Percentiles rank a stretch among this genome's conserved stretches.
These are phyloP conservation scores for Podosphaera leucotricha DNA, from an alignment of 2,329 filamentous ascomycete species.

Conservation along the genomic window DNA sequence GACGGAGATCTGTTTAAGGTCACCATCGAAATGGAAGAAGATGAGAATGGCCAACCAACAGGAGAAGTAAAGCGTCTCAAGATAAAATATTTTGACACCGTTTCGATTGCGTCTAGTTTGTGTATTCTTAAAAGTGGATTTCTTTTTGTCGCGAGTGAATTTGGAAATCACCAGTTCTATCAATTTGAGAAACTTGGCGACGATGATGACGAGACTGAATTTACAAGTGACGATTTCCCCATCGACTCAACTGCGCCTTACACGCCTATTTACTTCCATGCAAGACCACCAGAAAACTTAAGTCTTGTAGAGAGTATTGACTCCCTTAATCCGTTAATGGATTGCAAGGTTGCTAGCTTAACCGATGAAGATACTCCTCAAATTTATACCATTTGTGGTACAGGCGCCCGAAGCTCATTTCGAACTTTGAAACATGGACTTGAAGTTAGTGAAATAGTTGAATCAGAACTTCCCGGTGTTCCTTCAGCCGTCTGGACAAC, in stretches of 20 bases:
- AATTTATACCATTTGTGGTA: slow-evolving; percentile 81
- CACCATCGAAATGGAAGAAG: slow-evolving; percentile 72
- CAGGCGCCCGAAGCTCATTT: slow-evolving; percentile 72
- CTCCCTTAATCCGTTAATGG: slow-evolving; percentile 75
- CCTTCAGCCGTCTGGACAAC: slow-evolving; percentile 90
- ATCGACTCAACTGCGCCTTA: slow-evolving; percentile 50
- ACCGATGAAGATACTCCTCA: slow-evolving; percentile 86
- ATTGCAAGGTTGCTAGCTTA: slow-evolving; percentile 77
- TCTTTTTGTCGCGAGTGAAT: slow-evolving; percentile 76
- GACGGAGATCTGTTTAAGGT: slow-evolving; percentile 98
- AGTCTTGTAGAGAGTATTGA: slow-evolving; percentile 66
- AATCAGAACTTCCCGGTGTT: slow-evolving; percentile 71
- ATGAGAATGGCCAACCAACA: slow-evolving; percentile 52
- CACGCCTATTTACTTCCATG: slow-evolving; percentile 64
- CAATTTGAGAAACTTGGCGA: slow-evolving; percentile 95
- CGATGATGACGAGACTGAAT: slow-evolving; percentile 76
- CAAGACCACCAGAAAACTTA: slow-evolving; percentile 57
- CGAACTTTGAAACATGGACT: slow-evolving; percentile 80
- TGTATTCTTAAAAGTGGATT: slow-evolving; percentile 93
- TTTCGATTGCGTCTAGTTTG: slow-evolving; percentile 66
- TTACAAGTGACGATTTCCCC: slow-evolving; percentile 60
- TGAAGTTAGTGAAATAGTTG: slow-evolving; percentile 86
- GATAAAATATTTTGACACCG: slow-evolving; percentile 96
- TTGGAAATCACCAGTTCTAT: slow-evolving; percentile 83
- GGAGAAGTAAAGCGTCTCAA: slow-evolving; percentile 64